Percentiles rank a stretch among this genome's conserved stretches.
Evolutionary conservation across 2,329 filamentous ascomycete species (phyloP).

Genomic region (Alternaria panax): DNA sequence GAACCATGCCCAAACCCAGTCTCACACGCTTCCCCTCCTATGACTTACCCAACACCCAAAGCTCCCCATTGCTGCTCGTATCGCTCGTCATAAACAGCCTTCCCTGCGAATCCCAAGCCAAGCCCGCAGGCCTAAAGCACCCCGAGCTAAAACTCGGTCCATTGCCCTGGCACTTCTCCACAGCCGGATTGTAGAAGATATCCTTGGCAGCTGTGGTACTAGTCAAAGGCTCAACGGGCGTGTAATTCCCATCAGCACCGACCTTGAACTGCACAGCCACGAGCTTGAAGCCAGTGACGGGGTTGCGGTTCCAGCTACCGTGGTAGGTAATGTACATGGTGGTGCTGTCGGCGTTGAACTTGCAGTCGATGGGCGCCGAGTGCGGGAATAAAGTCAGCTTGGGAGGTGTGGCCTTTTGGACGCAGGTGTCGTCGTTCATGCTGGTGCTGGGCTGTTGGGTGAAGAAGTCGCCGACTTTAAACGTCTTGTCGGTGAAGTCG

Average conservation of each 20-base stretch:
- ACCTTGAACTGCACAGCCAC: constrained; percentile 55
- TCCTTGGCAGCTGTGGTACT: constrained; percentile 60
- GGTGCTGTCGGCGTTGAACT: constrained; percentile 65
- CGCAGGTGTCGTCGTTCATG: constrained; percentile 58
- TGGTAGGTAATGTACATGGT: constrained; percentile 73
- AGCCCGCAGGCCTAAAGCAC: constrained; percentile 69
- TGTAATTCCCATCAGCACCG: constrained; percentile 43
- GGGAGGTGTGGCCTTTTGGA: constrained; percentile 47
- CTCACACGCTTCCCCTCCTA: constrained; percentile 15
- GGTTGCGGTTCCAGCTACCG: constrained; percentile 68
- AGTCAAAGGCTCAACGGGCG: constrained; percentile 53
- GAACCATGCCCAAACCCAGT: neutral
- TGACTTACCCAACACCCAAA: constrained; percentile 42
- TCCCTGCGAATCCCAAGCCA: constrained; percentile 58
- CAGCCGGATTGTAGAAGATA: constrained; percentile 64
- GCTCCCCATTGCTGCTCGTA: constrained; percentile 37
- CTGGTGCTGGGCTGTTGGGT: constrained; percentile 45
- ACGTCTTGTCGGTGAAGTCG: constrained; percentile 57
- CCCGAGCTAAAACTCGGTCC: constrained; percentile 40
- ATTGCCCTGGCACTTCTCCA: constrained; percentile 58
- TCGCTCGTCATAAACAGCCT: constrained; percentile 65
- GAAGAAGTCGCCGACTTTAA: constrained; percentile 55
- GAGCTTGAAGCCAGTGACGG: constrained; percentile 60
- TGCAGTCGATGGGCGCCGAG: constrained; percentile 74
- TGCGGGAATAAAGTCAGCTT: constrained; percentile 69